phyloP scores from a whole-genome alignment of 2,329 filamentous ascomycete genomes.

The Penicillium sp. region DNA sequence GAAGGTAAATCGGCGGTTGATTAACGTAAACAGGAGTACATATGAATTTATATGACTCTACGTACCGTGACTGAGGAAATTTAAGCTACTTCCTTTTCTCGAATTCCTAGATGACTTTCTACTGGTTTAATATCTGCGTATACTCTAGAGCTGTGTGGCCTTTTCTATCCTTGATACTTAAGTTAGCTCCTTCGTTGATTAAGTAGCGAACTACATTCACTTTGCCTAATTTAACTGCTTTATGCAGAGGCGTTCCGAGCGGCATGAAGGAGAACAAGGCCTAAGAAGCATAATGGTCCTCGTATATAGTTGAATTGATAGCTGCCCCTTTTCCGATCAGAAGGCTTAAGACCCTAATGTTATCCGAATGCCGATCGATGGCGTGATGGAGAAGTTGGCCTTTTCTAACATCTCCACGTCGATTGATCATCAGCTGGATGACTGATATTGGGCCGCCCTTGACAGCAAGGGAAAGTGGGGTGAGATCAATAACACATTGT shows the following conservation, averaged over 20 bases:
- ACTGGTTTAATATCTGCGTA: slow-evolving; percentile 22
- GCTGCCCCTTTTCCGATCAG: slow-evolving; percentile 28
- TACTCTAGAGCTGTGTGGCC: slow-evolving; percentile 29
- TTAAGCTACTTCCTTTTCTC: not conserved
- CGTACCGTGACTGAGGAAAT: too few species aligned
- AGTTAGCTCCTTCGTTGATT: slow-evolving; percentile 28
- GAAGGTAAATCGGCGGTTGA: too few species aligned
- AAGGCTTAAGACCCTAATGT: slow-evolving; percentile 25
- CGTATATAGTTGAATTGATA: slow-evolving; percentile 30
- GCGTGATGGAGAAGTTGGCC: slow-evolving; percentile 34
- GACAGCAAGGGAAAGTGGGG: slow-evolving; percentile 34
- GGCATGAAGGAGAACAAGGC: slow-evolving; percentile 29
- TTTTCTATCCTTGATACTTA: slow-evolving; percentile 28
- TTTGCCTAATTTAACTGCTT: slow-evolving; percentile 30
- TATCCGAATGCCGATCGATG: slow-evolving; percentile 23
- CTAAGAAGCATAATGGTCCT: slow-evolving; percentile 30
- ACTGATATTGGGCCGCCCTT: slow-evolving; percentile 26
- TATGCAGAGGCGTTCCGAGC: slow-evolving; percentile 33
- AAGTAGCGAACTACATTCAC: slow-evolving; percentile 30
- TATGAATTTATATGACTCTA: too few species aligned
- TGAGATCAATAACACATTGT: slow-evolving; percentile 33
- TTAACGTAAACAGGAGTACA: too few species aligned
- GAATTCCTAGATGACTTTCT: slow-evolving; percentile 10
- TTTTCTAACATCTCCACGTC: slow-evolving; percentile 28
- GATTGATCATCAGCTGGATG: slow-evolving; percentile 30